A percentile compares a stretch with the other conserved stretches of the same genome.
These are phyloP conservation scores for Diaporthe aspalathi DNA, from an alignment of 2,329 filamentous ascomycete species.

Conservation along the genomic window DNA sequence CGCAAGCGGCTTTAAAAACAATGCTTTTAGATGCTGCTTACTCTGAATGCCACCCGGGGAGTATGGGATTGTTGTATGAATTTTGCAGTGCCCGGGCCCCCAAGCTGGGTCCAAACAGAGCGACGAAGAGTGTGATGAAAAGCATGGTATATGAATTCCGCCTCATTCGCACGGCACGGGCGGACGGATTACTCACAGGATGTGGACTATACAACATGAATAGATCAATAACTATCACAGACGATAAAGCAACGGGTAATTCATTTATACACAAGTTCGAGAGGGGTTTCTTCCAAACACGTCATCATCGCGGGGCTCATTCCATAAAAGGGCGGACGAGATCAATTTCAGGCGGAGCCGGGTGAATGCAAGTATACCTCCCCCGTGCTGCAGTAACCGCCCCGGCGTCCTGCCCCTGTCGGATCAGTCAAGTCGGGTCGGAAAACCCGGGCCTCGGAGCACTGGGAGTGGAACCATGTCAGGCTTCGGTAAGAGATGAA, in stretches of 20 bases:
- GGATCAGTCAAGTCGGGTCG: not conserved
- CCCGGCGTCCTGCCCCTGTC: not conserved
- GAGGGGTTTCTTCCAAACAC: slow-evolving; percentile 11
- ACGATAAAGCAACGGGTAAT: not conserved
- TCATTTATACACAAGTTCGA: not conserved
- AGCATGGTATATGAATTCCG: not conserved
- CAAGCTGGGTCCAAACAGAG: not conserved
- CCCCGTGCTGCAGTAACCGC: not conserved
- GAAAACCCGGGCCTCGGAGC: not conserved
- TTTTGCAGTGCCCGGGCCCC: not conserved
- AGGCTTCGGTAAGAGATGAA: slow-evolving; percentile 7
- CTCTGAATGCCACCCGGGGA: slow-evolving; percentile 60
- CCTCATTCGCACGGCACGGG: not conserved
- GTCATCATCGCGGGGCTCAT: not conserved
- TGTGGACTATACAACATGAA: not conserved
- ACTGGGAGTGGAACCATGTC: not conserved
- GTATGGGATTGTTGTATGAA: slow-evolving; percentile 53
- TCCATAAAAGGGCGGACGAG: not conserved
- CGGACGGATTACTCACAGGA: not conserved
- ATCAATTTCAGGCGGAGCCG: not conserved
- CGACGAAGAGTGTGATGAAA: not conserved
- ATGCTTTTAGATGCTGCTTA: no score
- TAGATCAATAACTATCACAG: not conserved
- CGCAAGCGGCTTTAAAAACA: no score
- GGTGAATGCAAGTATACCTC: not conserved